Evolutionary conservation across 2,329 filamentous ascomycete species (phyloP), one percentile per base, ranked within the genome.

Genomic region (Mollisia scopiformis): DNA sequence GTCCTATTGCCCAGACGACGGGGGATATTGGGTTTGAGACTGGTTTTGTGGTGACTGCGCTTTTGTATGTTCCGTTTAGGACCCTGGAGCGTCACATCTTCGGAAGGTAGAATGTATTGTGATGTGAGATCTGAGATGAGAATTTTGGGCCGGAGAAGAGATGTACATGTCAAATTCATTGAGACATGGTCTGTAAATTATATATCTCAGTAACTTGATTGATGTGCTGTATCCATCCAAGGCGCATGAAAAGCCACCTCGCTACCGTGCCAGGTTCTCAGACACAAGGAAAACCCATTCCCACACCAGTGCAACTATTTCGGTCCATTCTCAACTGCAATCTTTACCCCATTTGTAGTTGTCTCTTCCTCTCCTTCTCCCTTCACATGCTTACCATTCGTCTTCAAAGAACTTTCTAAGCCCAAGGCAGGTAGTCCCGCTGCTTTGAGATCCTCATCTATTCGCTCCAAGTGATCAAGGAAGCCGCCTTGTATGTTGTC

Each of bases 1-100:
- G 88, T 0, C 88, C 87, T 0, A 84, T 91, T 63, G 88, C 86
- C 0, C 76, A 78, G 61, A 76, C 84, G n/a, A 87, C 86, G 51
- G 81, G 85, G 41, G 85, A 84, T 21, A 83, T 89, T 70, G 87
- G 87, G 0, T 88, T 89, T 59, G 87, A 89, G 75, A 74, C 87
- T 71, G 86, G 86, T 0, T 82, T 88, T 68, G 78, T 79, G 28
- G 70, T 81, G 11, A 77, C 76, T 8, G 73, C 73, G n/a, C 46
- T 78, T 58, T 64, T 81, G 25, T 82, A 82, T 63, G 59, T 80
- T 6, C 78, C 78, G 3, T 68, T 81, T 37, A 70, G 79, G 35
- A 68, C 66, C 53, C 23, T 78, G 41, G 79, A 82, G 71, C 57
- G 54, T 19, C 21, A n/a, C 8, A 19, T 56, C 7, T 47, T n/a